Percentiles rank a stretch among this genome's conserved stretches.
phyloP scores from a whole-genome alignment of 2,329 filamentous ascomycete species.

The Trichoderma atroviride region DNA sequence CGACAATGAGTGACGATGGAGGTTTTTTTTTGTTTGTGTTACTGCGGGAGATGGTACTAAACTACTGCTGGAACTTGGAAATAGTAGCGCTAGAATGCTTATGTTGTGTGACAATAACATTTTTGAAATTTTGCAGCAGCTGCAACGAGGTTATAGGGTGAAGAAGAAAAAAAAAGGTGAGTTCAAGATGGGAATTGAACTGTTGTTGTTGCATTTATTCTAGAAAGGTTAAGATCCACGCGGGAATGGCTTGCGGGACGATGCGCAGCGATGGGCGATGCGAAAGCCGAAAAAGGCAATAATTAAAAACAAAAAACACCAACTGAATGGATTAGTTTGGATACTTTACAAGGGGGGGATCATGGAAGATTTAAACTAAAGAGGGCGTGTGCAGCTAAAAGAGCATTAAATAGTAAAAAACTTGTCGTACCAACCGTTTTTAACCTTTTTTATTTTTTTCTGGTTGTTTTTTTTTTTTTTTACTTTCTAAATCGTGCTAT shows the following conservation, averaged over 20 bases:
- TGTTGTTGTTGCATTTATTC: neutral
- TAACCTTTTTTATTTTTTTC: neutral
- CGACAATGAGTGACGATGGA: neutral
- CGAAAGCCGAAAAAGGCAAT: neutral
- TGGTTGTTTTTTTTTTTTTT: neutral
- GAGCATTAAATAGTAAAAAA: too few relatives aligned
- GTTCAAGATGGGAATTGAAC: neutral
- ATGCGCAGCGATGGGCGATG: neutral
- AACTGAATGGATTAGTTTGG: neutral
- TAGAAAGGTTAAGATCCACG: neutral
- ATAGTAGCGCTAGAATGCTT: neutral
- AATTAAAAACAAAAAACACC: neutral
- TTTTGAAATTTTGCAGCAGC: neutral
- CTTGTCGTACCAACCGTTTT: neutral
- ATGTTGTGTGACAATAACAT: neutral
- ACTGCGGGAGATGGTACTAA: neutral
- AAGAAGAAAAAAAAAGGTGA: neutral
- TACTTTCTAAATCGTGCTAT: neutral
- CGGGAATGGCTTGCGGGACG: conserved; percentile 5
- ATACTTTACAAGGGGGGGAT: neutral
- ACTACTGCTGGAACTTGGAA: too few relatives aligned
- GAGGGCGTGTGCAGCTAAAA: conserved; percentile 23
- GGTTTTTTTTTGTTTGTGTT: neutral
- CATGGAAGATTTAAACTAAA: neutral
- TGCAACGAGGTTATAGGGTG: neutral